These are phyloP conservation scores for Fagopyrum tataricum DNA, from an alignment of 148 eudicot genomes.

Conservation along the genomic window DNA sequence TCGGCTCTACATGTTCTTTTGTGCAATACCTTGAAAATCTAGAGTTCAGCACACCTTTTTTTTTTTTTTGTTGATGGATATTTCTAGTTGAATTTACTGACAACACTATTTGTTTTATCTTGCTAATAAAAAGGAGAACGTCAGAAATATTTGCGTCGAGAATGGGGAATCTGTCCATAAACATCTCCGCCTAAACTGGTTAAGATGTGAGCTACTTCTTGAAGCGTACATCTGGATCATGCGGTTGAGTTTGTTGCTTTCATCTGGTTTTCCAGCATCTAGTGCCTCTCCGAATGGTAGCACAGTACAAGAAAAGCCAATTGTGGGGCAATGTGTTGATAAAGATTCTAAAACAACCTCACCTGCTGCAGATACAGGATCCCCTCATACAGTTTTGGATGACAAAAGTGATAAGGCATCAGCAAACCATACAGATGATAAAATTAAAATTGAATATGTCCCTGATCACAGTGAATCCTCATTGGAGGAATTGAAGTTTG, in stretches of 20 bases:
- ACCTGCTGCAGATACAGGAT: background rate
- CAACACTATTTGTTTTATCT: background rate
- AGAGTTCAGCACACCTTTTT: background rate
- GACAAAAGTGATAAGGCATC: constrained; percentile 9
- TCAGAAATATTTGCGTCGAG: constrained; percentile 29
- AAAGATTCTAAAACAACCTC: constrained; percentile 15
- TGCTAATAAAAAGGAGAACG: constrained; percentile 34
- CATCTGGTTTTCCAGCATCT: constrained; percentile 33
- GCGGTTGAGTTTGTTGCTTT: constrained; percentile 56
- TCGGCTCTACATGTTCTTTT: background rate
- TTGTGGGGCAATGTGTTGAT: constrained; percentile 12
- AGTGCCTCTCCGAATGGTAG: constrained; percentile 13
- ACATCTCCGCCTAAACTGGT: constrained; percentile 53
- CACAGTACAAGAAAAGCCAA: constrained; percentile 3
- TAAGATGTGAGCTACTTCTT: constrained; percentile 58
- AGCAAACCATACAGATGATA: constrained; percentile 16
- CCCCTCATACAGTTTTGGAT: background rate
- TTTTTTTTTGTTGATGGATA: background rate
- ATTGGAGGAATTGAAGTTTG: constrained; percentile 18
- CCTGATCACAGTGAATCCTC: constrained; percentile 23
- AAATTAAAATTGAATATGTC: constrained; percentile 20
- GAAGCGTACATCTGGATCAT: constrained; percentile 74
- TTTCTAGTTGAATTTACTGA: background rate
- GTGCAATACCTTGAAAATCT: background rate
- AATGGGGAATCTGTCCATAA: constrained; percentile 38